phyloP scores from a whole-genome alignment of 2,329 filamentous ascomycete species.

The Albophoma yamanashiensis region DNA sequence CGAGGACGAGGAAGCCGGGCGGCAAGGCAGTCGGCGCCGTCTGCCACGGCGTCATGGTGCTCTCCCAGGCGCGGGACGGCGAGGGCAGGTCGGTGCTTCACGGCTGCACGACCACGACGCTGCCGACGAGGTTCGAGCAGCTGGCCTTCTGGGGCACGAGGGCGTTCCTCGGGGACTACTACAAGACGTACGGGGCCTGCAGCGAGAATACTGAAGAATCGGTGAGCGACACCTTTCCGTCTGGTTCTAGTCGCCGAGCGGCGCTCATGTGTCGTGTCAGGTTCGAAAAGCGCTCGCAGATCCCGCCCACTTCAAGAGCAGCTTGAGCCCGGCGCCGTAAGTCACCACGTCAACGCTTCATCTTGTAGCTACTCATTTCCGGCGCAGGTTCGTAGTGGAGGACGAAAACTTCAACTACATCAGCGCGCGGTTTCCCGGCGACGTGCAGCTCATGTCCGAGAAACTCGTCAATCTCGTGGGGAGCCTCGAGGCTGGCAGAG shows the following conservation, averaged over 20 bases:
- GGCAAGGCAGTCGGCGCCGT: conserved; percentile 35
- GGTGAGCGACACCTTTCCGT: conserved; percentile 17
- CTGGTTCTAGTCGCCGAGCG: neutral
- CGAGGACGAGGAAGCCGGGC: conserved; percentile 30
- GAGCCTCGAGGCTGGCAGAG: neutral
- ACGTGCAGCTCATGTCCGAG: conserved; percentile 20
- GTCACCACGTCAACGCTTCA: conserved; percentile 7
- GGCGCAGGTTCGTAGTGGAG: conserved; percentile 33
- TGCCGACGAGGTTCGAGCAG: conserved; percentile 38
- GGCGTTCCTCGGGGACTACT: conserved; percentile 40
- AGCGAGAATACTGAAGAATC: conserved; percentile 36
- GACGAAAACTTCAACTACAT: conserved; percentile 39
- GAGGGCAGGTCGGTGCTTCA: conserved; percentile 35
- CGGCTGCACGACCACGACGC: conserved; percentile 34
- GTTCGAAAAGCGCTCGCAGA: conserved; percentile 31
- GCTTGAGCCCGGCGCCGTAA: conserved; percentile 29
- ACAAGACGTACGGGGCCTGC: conserved; percentile 43
- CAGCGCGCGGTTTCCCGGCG: conserved; percentile 33
- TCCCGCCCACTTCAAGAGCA: conserved; percentile 33
- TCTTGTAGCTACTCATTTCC: neutral
- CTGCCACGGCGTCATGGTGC: conserved; percentile 42
- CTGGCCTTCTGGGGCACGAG: conserved; percentile 37
- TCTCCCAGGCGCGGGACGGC: conserved; percentile 28
- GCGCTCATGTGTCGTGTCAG: conserved; percentile 12
- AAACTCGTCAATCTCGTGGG: conserved; percentile 4